These are phyloP conservation scores for Phaffomyces antillensis DNA, from an alignment of 805 yeast species.

Conservation along the genomic window DNA sequence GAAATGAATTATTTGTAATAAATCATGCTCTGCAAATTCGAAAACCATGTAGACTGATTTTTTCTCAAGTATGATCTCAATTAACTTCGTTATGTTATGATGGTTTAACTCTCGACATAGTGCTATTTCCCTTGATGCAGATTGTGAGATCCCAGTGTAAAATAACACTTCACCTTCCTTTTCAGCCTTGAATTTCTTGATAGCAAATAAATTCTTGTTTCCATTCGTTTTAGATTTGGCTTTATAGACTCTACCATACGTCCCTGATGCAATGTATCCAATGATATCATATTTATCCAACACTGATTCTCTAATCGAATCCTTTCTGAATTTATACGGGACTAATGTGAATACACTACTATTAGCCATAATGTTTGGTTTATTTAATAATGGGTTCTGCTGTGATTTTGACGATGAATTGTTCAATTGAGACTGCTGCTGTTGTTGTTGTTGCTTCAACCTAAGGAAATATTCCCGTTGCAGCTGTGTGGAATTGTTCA, in stretches of 20 bases:
- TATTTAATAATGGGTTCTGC: conserved; percentile 1
- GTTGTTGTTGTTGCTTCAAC: conserved; percentile 6
- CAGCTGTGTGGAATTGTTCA: conserved; percentile 6
- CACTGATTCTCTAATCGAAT: conserved; percentile 61
- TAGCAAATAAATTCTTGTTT: conserved; percentile 44
- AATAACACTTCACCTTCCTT: conserved; percentile 83
- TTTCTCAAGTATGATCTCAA: conserved; percentile 79
- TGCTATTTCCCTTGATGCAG: conserved; percentile 95
- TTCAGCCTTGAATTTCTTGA: conserved; percentile 92
- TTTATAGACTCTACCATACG: conserved; percentile 92
- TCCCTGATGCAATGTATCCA: conserved; percentile 98
- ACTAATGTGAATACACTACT: conserved; percentile 47
- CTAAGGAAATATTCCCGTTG: conserved; percentile 10
- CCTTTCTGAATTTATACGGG: conserved; percentile 59
- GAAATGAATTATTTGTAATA: conserved; percentile 86
- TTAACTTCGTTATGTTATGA: conserved; percentile 69
- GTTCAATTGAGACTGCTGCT: conserved; percentile 1
- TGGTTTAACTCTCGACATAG: conserved; percentile 82
- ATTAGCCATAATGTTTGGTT: conserved; percentile 35
- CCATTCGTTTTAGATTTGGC: conserved; percentile 47
- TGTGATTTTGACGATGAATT: not conserved
- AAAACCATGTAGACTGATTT: conserved; percentile 91
- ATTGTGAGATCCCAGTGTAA: conserved; percentile 92
- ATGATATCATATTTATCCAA: conserved; percentile 79
- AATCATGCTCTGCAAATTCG: conserved; percentile 94